These are phyloP conservation scores for Tuber melanosporum DNA, from an alignment of 495 filamentous ascomycete species.

Conservation along the genomic window DNA sequence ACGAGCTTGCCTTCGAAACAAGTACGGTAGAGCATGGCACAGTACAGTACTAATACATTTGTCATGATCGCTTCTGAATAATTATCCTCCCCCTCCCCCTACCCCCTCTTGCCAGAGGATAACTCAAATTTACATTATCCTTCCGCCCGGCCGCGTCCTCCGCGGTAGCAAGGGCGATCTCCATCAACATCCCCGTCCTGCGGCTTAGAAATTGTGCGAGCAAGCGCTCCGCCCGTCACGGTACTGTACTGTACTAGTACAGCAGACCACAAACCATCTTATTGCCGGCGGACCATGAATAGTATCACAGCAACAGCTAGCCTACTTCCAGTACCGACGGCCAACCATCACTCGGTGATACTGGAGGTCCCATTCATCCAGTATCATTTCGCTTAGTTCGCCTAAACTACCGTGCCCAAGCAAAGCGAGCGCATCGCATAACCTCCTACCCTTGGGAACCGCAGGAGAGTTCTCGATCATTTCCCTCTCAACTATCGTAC, in stretches of 20 bases:
- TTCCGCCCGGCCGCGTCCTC: background rate
- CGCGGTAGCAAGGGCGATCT: background rate
- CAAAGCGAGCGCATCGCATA: background rate
- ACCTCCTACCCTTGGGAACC: background rate
- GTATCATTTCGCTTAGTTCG: background rate
- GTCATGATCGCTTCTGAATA: background rate
- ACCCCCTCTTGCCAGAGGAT: background rate
- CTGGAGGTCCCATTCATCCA: background rate
- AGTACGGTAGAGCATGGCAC: background rate
- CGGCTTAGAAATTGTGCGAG: background rate
- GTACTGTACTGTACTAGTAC: background rate
- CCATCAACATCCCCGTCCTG: background rate
- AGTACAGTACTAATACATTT: background rate
- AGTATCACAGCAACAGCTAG: background rate
- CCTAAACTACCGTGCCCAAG: background rate
- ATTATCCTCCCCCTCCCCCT: background rate
- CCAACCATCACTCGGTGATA: background rate
- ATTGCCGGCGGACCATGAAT: background rate
- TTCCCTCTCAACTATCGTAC: background rate
- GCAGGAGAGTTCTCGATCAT: background rate
- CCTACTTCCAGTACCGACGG: background rate
- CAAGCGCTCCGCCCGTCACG: background rate
- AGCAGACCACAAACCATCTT: background rate
- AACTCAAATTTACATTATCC: background rate
- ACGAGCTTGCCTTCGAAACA: background rate